These are phyloP conservation scores for Rhexocercosporidium sp. DNA, from an alignment of 2,329 filamentous ascomycete genomes.

Conservation along the genomic window DNA sequence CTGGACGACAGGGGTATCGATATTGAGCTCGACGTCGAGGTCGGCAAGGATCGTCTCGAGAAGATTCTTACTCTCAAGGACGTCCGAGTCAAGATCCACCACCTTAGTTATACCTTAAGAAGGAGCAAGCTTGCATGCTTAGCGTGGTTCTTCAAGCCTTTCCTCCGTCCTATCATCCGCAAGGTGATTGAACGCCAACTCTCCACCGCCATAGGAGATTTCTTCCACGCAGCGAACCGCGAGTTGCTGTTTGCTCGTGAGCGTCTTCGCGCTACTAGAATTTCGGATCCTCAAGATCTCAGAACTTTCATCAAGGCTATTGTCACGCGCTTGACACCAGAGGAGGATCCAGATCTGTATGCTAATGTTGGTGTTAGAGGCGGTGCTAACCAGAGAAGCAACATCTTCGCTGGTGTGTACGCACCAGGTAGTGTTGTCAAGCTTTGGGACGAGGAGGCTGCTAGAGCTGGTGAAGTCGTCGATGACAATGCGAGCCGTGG, in stretches of 20 bases:
- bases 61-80: constrained; percentile 78
- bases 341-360: constrained; percentile 77
- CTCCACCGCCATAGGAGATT: constrained; percentile 70
- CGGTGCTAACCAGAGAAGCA: constrained; percentile 56
- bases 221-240: constrained; percentile 76
- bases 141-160: constrained; percentile 82
- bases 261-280: constrained; percentile 81
- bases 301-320: constrained; percentile 84
- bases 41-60: constrained; percentile 78
- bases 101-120: constrained; percentile 78
- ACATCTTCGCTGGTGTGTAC: constrained; percentile 82
- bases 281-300: constrained; percentile 79
- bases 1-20: constrained; percentile 89
- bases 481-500: constrained; percentile 65
- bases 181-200: constrained; percentile 81
- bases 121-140: constrained; percentile 79
- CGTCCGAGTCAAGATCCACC: constrained; percentile 84
- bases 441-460: constrained; percentile 84
- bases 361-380: constrained; percentile 72
- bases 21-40: constrained; percentile 81
- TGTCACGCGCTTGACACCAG: constrained; percentile 73
- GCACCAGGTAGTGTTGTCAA: constrained; percentile 88
- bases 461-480: constrained; percentile 71
- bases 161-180: constrained; percentile 80
- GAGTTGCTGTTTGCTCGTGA: constrained; percentile 89